Percentiles rank a stretch among this genome's conserved stretches.
These are phyloP conservation scores for Venturia oleaginea DNA, from an alignment of 2,329 filamentous ascomycete species.

Conservation along the genomic window DNA sequence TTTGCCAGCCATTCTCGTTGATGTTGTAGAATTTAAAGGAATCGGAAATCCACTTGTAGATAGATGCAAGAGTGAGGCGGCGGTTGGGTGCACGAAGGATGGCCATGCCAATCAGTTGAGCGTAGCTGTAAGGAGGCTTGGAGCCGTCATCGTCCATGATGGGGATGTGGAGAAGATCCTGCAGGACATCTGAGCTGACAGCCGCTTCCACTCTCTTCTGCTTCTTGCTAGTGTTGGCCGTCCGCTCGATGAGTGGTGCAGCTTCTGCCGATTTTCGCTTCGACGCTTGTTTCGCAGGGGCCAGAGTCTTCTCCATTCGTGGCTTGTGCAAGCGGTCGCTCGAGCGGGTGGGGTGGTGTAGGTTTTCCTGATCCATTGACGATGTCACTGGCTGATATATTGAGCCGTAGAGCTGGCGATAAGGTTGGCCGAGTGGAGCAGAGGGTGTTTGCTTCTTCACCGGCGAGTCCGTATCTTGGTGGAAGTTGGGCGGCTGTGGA, in stretches of 20 bases:
- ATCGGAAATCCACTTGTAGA: conserved; percentile 99
- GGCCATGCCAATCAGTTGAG: conserved; percentile 91
- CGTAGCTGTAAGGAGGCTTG: conserved; percentile 90
- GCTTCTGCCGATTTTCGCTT: conserved; percentile 6
- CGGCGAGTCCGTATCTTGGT: conserved; percentile 55
- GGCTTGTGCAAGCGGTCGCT: background rate
- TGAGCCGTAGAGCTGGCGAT: conserved; percentile 18
- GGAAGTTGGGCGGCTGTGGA: conserved; percentile 50
- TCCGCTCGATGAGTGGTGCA: background rate
- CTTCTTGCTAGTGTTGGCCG: conserved; percentile 11
- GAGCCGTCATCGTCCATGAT: conserved; percentile 72
- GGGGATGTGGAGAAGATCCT: conserved; percentile 72
- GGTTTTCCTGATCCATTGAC: conserved; percentile 21
- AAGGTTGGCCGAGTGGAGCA: conserved; percentile 17
- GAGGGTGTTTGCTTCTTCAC: conserved; percentile 46
- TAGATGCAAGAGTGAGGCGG: conserved; percentile 81
- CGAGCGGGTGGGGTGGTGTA: conserved; percentile 9
- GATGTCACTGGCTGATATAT: background rate
- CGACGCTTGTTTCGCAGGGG: background rate
- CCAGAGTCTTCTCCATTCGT: background rate
- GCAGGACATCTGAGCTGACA: conserved; percentile 33
- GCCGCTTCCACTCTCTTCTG: conserved; percentile 1
- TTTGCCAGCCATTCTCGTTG: conserved; percentile 89
- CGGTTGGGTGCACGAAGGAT: conserved; percentile 79
- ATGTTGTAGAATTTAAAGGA: conserved; percentile 81